Base-by-base conservation (phyloP, 2,329 filamentous ascomycete species). In the Colletotrichum incanum region DNA sequence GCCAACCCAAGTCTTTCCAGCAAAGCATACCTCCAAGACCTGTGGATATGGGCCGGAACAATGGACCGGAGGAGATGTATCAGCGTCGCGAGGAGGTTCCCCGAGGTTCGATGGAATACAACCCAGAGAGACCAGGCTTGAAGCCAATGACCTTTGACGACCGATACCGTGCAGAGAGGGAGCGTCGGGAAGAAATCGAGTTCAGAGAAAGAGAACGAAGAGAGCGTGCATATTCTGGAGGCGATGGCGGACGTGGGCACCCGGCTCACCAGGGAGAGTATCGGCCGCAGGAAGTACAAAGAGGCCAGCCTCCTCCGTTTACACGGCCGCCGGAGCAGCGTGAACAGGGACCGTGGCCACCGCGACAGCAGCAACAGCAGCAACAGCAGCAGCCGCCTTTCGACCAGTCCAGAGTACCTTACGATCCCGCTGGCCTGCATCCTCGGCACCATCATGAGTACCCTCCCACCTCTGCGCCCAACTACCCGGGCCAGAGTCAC, bases 111-210 rank as follows among this genome's bases (percentile, higher is more conserved):
- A 75, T 82, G 59, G 88, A 90, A 65, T 90, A 90, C 76, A 88
- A 88, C 72, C 84, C 84, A 0, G 89, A 91, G 56, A 84, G 86
- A 64, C 81, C 83, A 16, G 81, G 83, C 2, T 76, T 85, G 18
- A 85, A 87, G 59, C 78, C 81, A 4, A 80, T 80, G 63, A 78
- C 79, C 2, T 89, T 87, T 74, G 89, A 91, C 68, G 88, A 90
- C 26, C 86, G 87, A 54, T 90, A 85, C 67, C 82, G 86, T 67
- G 79, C 82, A 18, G 87, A 88, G 65, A 82, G 84, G 55, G 87
- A 88, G 60, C 82, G 85, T 37, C 82, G 84, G 65, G 80, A 83
- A 67, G 86, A 86, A 55, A 79, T 80, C 64, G 85, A 87, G 49
- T 78, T 82, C 54, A 79, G 84, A 9, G 84, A 86, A 59, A 78